Evolutionary conservation across 2,329 filamentous ascomycete species (phyloP), one percentile per base, ranked within the genome.

Genomic region (Trichoderma guizhouense): DNA sequence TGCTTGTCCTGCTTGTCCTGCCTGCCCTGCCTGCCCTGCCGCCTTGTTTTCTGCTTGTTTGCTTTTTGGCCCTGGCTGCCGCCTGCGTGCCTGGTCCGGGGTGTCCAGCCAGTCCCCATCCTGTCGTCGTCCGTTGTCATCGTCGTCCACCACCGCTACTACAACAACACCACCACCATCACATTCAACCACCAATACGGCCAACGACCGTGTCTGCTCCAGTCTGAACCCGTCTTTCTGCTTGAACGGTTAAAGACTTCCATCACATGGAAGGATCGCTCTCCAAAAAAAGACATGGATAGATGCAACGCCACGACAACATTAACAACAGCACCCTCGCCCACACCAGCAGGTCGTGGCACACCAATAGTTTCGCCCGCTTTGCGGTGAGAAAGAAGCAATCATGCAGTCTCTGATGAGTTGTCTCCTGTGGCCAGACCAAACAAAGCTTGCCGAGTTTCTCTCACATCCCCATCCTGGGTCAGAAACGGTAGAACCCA

Each of bases 241-340:
- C 55, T 26, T 61, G 66, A 61, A 69, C 66, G 66, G 36, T 30
- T 69, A 69, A 61, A 69, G 36, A 57, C 21, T 9, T 14, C 39
- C 55, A 24, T 69, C 55, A 51, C 51, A 39, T 69, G 55, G 39
- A 61, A 61, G 66, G 66, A 69, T 69, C n/a, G 55, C 34, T 69
- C 28, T 32, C 39, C 66, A 30, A 43, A 34, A 51, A 67, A 57
- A 58, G 66, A 69, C 66, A 69, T 60, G 66, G 66, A 69, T 69
- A 39, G 66, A 47, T 69, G 66, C 66, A 69, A 47, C 36, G 66
- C 66, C 66, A 69, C 66, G 66, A 69, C 66, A 69, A n/a, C 64
- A 60, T 28, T n/a, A 60, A 24, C 57, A 60, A 39, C 64, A 61
- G 12, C 55, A 57, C 66, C 26, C 55, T 60, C 66, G 28, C 66